phyloP scores from a whole-genome alignment of 371 early-diverging fungal genomes.

The Syncephalastrum monosporum region DNA sequence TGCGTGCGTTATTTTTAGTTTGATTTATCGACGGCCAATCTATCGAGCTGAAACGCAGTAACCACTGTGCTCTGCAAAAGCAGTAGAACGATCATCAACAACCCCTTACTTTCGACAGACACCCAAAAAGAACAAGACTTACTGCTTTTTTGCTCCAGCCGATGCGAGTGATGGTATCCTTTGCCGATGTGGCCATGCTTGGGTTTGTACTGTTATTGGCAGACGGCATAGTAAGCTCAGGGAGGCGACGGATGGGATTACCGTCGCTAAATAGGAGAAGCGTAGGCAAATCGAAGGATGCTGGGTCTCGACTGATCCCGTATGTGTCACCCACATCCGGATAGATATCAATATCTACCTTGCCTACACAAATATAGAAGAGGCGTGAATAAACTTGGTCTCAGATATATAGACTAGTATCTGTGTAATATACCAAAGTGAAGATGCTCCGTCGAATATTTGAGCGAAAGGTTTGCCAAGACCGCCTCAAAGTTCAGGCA shows the following conservation, averaged over 20 bases:
- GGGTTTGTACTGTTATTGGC: conserved; percentile 12
- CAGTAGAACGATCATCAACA: background rate
- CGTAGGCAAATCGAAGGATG: conserved; percentile 51
- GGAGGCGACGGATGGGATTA: conserved; percentile 36
- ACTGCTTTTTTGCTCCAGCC: conserved; percentile 51
- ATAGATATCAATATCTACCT: conserved; percentile 46
- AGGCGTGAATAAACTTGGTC: background rate
- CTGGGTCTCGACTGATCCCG: conserved; percentile 46
- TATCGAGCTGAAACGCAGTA: conserved; percentile 38
- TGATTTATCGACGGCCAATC: conserved; percentile 26
- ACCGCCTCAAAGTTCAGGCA: conserved; percentile 55
- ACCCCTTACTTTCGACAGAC: background rate
- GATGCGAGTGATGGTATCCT: conserved; percentile 47
- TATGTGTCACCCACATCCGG: conserved; percentile 43
- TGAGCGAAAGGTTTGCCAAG: conserved; percentile 41
- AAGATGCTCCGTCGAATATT: conserved; percentile 34
- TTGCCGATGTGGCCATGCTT: conserved; percentile 22
- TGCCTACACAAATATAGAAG: conserved; percentile 19
- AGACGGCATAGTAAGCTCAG: conserved; percentile 35
- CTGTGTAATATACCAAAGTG: conserved; percentile 32
- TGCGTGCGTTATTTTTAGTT: background rate
- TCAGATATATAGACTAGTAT: background rate
- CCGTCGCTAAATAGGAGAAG: conserved; percentile 45
- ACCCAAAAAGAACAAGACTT: conserved; percentile 12
- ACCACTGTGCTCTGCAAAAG: conserved; percentile 38